A percentile compares a stretch with the other conserved stretches of the same genome.
Conservation (phyloP, 2,329 filamentous ascomycete species). For the Orbilia oligospora region DNA sequence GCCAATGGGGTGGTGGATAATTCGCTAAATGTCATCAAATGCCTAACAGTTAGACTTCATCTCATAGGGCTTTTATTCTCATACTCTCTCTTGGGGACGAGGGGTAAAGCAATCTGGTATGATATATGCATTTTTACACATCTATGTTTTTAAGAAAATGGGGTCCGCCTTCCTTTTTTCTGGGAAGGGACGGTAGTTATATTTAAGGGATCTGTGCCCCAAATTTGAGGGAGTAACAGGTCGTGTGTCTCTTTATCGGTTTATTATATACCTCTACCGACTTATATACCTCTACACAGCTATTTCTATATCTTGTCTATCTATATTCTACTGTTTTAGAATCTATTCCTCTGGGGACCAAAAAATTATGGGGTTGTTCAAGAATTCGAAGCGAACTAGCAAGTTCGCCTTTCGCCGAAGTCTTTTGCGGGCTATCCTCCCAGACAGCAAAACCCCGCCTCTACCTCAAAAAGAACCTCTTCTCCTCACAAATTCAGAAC, state of each 20-base stretch:
- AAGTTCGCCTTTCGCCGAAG: slow-evolving; percentile 41
- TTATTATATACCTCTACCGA: background rate
- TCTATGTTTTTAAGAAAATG: background rate
- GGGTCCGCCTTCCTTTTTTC: background rate
- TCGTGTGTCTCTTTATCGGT: background rate
- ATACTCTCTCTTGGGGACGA: background rate
- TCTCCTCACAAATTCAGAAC: slow-evolving; percentile 10
- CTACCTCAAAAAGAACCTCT: slow-evolving; percentile 6
- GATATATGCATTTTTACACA: slow-evolving; percentile 2
- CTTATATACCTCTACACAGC: too few species aligned
- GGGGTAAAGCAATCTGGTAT: slow-evolving; percentile 1
- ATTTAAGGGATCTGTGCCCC: background rate
- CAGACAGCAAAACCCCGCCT: slow-evolving; percentile 26
- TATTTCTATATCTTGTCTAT: background rate
- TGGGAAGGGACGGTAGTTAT: background rate
- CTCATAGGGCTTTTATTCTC: slow-evolving; percentile 1
- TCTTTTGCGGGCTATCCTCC: slow-evolving; percentile 34
- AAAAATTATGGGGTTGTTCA: slow-evolving; percentile 49
- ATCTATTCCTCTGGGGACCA: background rate
- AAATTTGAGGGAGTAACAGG: background rate
- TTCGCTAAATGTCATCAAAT: slow-evolving; percentile 29
- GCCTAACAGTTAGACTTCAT: background rate
- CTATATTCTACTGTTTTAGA: background rate
- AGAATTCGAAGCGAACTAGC: slow-evolving; percentile 19
- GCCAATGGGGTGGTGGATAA: slow-evolving; percentile 14